These are phyloP conservation scores for Colletotrichum lupini DNA, from an alignment of 2,329 filamentous ascomycete genomes.

Conservation along the genomic window DNA sequence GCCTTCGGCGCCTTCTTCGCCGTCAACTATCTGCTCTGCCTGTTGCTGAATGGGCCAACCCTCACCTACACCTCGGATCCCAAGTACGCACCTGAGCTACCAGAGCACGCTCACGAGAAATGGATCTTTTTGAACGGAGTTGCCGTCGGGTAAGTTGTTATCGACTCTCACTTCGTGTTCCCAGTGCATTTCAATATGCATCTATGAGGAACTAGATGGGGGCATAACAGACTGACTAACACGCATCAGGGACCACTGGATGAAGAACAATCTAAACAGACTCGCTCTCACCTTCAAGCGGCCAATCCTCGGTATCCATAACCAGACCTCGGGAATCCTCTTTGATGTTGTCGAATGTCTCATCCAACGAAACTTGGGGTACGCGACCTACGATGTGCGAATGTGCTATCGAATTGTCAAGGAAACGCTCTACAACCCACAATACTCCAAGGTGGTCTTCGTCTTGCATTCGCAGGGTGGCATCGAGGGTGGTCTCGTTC, in stretches of 20 bases:
- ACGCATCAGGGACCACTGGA: conserved; percentile 67
- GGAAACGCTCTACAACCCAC: conserved; percentile 69
- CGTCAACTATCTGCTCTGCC: conserved; percentile 63
- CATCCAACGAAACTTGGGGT: conserved; percentile 79
- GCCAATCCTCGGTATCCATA: conserved; percentile 79
- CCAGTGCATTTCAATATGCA: background rate
- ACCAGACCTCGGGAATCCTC: conserved; percentile 77
- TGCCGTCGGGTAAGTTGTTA: conserved; percentile 63
- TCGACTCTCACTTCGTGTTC: background rate
- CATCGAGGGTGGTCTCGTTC: conserved; percentile 77
- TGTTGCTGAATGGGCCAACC: conserved; percentile 62
- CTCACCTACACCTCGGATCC: conserved; percentile 63
- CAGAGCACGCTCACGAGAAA: conserved; percentile 70
- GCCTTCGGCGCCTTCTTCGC: conserved; percentile 56
- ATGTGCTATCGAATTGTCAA: conserved; percentile 74
- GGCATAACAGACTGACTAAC: conserved; percentile 2
- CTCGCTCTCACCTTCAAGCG: conserved; percentile 79
- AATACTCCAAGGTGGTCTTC: conserved; percentile 77
- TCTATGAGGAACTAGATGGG: background rate
- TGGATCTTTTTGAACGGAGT: conserved; percentile 87
- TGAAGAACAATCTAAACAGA: conserved; percentile 77
- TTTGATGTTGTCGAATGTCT: conserved; percentile 84
- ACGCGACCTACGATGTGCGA: conserved; percentile 76
- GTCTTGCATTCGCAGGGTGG: conserved; percentile 83
- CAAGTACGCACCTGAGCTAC: conserved; percentile 59